Base-by-base conservation (phyloP, 208 protist genomes). In the Porcisia hertigi region DNA sequence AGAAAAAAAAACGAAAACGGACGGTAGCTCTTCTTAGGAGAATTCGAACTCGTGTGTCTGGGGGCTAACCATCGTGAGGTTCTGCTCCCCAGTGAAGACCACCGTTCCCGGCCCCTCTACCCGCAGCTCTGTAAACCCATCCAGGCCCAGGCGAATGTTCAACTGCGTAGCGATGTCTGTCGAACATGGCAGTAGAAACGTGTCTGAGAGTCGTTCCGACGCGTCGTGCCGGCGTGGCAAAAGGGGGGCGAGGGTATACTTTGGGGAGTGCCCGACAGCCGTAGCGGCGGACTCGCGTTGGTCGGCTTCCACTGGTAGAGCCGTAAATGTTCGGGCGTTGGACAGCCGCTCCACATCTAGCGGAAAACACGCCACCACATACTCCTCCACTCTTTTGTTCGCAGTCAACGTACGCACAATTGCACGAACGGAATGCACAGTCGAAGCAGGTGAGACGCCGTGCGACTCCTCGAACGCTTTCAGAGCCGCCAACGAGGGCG, bases 61-160 rank as follows among this genome's bases (percentile, higher is more conserved):
- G 36, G 52, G 58, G 25, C 72, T 62, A 1, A 82, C 34, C 65
- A 82, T 41, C 9, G 71, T 67, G 30, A 82, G 85, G 76, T 82
- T 83, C 74, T 94, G 89, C 75, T 94, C 88, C 0, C 93, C 93
- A 23, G 83, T 91, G 55, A 97, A 91, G 1, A 85, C 88, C 41
- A 95, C 88, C 53, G 79, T 77, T 43, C 91, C 91, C 4, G 93
- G 93, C 0, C 93, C 93, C 41, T 87, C 81, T 71, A 95, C 90
- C 25, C 81, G 80, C 52, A 97, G 81, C 79, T 81, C 79, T 18
- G 88, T 89, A 14, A 85, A 87, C 7, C 88, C 93, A 54, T 97
- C 93, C 71, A 95, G 82, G n/a, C 90, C 89, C 36, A 95, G 80
- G 23, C 85, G 88, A 20, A 94, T 77, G 71, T 92, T 78, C 30